These are phyloP conservation scores for Grosmannia huntii DNA, from an alignment of 2,329 filamentous ascomycete species.

Conservation along the genomic window DNA sequence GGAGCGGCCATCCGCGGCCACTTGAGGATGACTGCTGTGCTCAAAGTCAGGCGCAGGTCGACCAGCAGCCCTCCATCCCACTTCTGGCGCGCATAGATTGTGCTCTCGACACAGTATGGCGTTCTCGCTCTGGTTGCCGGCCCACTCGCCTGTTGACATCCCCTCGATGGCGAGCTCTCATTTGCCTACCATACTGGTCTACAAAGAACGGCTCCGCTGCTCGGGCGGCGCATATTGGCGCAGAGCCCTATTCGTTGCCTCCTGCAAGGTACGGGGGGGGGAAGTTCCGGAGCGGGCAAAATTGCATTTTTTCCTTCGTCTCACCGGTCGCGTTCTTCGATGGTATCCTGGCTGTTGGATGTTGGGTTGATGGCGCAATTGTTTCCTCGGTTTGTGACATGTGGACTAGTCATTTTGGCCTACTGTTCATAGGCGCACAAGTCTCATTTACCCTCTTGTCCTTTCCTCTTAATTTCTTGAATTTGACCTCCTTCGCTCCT, in stretches of 20 bases:
- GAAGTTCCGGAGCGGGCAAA: not conserved
- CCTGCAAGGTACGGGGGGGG: not conserved
- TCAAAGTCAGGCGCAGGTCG: not conserved
- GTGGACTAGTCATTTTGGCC: not conserved
- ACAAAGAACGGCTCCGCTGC: not conserved
- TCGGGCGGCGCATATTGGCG: not conserved
- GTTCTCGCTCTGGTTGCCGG: not conserved
- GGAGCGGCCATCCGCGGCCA: too few species aligned
- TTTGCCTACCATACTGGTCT: too few species aligned
- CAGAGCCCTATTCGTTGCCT: not conserved
- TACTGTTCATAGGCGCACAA: not conserved
- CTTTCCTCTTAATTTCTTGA: too few species aligned
- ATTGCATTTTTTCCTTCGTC: not conserved
- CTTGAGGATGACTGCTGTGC: too few species aligned
- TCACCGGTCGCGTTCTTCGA: not conserved
- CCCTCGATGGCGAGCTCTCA: conserved; percentile 10
- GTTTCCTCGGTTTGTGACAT: conserved; percentile 15
- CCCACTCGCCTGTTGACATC: conserved; percentile 9
- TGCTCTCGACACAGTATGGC: not conserved
- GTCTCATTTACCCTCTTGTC: not conserved
- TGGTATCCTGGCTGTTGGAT: not conserved
- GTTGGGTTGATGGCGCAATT: conserved; percentile 18
- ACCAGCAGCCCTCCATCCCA: not conserved
- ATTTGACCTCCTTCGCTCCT: too few species aligned
- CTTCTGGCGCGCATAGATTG: too few species aligned